These are phyloP conservation scores for Botryotinia globosa DNA, from an alignment of 2,329 filamentous ascomycete genomes.

Conservation along the genomic window DNA sequence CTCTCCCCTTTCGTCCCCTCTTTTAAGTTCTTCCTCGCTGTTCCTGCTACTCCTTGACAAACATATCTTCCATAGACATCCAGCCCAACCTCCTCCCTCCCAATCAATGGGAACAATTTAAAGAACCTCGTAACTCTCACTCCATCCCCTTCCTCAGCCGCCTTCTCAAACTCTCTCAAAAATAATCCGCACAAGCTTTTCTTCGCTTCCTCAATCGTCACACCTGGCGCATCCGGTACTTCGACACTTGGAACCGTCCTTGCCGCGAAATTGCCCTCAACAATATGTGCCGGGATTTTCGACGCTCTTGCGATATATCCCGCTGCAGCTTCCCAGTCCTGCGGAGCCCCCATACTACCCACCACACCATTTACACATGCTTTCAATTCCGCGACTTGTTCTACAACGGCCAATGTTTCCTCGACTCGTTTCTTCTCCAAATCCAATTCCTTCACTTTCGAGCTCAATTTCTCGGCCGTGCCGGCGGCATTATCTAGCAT, in stretches of 20 bases:
- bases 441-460: slow-evolving; percentile 83
- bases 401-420: slow-evolving; percentile 84
- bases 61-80: slow-evolving; percentile 97
- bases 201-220: slow-evolving; percentile 81
- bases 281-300: slow-evolving; percentile 75
- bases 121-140: slow-evolving; percentile 93
- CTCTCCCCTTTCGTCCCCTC: slow-evolving; percentile 50
- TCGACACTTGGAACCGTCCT: slow-evolving; percentile 93
- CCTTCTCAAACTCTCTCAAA: slow-evolving; percentile 90
- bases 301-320: slow-evolving; percentile 82
- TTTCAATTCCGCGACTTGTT: slow-evolving; percentile 95
- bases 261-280: slow-evolving; percentile 81
- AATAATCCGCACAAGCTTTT: slow-evolving; percentile 90
- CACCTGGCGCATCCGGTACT: slow-evolving; percentile 84
- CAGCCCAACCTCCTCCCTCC: slow-evolving; percentile 79
- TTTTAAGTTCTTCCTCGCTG: slow-evolving; percentile 77
- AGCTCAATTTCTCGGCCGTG: slow-evolving; percentile 81
- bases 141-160: slow-evolving; percentile 81
- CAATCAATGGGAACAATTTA: slow-evolving; percentile 94
- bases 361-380: slow-evolving; percentile 92
- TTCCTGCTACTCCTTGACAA: slow-evolving; percentile 85
- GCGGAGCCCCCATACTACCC: slow-evolving; percentile 93
- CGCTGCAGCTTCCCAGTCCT: slow-evolving; percentile 97
- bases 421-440: slow-evolving; percentile 89
- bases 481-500: slow-evolving; percentile 86